phyloP scores from a whole-genome alignment of 805 yeast genomes.

The Lipomyces yamadae region DNA sequence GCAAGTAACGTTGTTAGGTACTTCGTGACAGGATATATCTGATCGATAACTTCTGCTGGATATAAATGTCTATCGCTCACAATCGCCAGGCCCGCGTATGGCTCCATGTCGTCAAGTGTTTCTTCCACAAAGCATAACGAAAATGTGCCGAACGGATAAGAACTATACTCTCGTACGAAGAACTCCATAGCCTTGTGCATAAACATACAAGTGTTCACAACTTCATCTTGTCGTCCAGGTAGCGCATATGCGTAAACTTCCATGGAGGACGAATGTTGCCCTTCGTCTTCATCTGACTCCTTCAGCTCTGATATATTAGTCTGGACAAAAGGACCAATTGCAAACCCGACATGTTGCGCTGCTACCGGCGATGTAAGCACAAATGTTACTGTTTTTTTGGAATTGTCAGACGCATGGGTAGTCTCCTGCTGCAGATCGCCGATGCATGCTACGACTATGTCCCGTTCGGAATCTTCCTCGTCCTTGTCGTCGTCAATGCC shows the following conservation, averaged over 20 bases:
- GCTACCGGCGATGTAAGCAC: slow-evolving; percentile 81
- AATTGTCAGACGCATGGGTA: slow-evolving; percentile 74
- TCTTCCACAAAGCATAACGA: slow-evolving; percentile 75
- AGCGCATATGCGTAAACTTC: slow-evolving; percentile 61
- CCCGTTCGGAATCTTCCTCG: slow-evolving; percentile 49
- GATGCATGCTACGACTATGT: slow-evolving; percentile 50
- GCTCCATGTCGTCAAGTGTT: slow-evolving; percentile 54
- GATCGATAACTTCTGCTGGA: slow-evolving; percentile 76
- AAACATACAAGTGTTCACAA: slow-evolving; percentile 74
- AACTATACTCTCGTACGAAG: slow-evolving; percentile 85
- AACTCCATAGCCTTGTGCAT: slow-evolving; percentile 79
- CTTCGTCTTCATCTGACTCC: slow-evolving; percentile 44
- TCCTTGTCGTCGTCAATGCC: slow-evolving; percentile 31
- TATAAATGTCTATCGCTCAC: slow-evolving; percentile 67
- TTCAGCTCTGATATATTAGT: slow-evolving; percentile 57
- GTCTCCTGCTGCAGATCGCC: slow-evolving; percentile 55
- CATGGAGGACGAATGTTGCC: slow-evolving; percentile 43
- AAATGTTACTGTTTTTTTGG: slow-evolving; percentile 76
- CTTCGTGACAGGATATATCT: slow-evolving; percentile 72
- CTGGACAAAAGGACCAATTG: slow-evolving; percentile 83
- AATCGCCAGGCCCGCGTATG: slow-evolving; percentile 76
- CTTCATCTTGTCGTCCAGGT: slow-evolving; percentile 61
- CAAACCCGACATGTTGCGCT: slow-evolving; percentile 95
- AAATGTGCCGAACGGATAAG: slow-evolving; percentile 87
- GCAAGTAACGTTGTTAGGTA: slow-evolving; percentile 71